These are phyloP conservation scores for Mycena indigotica DNA, from an alignment of 768 basidiomycete genomes.

Conservation along the genomic window DNA sequence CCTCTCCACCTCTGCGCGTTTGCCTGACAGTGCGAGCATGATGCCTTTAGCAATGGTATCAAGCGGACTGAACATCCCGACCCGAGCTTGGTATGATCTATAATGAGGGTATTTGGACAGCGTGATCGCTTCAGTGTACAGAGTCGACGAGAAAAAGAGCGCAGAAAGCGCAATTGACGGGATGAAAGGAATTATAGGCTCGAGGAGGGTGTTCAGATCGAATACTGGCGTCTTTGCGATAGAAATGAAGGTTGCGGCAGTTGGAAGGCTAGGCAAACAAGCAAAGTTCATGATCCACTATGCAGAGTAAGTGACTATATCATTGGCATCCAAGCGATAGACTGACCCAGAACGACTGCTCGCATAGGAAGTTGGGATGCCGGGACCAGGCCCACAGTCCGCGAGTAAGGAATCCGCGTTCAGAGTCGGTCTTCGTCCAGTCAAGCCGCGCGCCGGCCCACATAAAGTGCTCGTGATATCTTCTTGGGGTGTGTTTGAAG, in stretches of 20 bases:
- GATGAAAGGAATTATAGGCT: constrained; percentile 31
- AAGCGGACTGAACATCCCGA: constrained; percentile 73
- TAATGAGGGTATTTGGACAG: constrained; percentile 75
- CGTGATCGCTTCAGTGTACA: constrained; percentile 81
- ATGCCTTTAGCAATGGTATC: constrained; percentile 36
- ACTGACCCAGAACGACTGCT: constrained; percentile 81
- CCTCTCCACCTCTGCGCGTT: constrained; percentile 26
- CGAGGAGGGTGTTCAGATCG: constrained; percentile 6
- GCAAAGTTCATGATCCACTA: constrained; percentile 72
- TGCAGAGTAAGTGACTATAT: constrained; percentile 24
- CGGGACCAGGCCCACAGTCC: constrained; percentile 87
- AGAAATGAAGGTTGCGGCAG: constrained; percentile 30
- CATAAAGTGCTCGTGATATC: constrained; percentile 49
- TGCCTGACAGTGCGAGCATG: constrained; percentile 23
- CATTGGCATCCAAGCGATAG: neutral
- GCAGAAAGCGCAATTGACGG: constrained; percentile 65
- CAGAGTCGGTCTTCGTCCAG: constrained; percentile 67
- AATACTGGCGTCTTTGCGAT: constrained; percentile 6
- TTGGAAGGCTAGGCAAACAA: constrained; percentile 53
- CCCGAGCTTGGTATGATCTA: constrained; percentile 70
- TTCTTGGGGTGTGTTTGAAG: constrained; percentile 61
- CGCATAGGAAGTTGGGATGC: constrained; percentile 92
- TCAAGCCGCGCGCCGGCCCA: constrained; percentile 68
- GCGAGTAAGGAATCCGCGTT: constrained; percentile 81
- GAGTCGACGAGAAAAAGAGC: constrained; percentile 78